Conservation (phyloP, 2,329 filamentous ascomycete species). For the Aspergillus ochraceoroseus region DNA sequence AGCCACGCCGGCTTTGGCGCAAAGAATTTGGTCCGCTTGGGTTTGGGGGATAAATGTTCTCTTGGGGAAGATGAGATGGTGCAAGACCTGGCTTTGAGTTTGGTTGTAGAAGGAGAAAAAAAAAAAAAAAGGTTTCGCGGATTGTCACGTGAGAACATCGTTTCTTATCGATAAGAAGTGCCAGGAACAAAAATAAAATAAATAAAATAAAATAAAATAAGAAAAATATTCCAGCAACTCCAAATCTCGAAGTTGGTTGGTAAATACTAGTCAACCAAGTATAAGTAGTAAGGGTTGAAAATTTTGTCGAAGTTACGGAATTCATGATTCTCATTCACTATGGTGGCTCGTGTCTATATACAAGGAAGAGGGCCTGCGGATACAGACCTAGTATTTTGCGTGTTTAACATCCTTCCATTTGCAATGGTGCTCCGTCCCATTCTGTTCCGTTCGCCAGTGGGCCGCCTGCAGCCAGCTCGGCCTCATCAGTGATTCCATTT, state of each 20-base stretch:
- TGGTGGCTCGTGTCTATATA: too few species aligned
- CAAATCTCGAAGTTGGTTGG: too few species aligned
- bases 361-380: too few species aligned
- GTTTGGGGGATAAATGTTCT: slow-evolving; percentile 21
- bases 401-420: slow-evolving; percentile 33
- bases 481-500: slow-evolving; percentile 27
- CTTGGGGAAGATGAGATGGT: slow-evolving; percentile 18
- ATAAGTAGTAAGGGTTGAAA: neutral
- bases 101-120: slow-evolving; percentile 30
- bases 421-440: slow-evolving; percentile 36
- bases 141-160: slow-evolving; percentile 24
- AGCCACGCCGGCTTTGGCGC: slow-evolving; percentile 14
- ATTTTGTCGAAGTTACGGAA: too few species aligned
- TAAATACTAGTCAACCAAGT: too few species aligned
- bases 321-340: too few species aligned
- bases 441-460: slow-evolving; percentile 32
- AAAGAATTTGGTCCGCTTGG: slow-evolving; percentile 13
- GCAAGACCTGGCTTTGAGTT: slow-evolving; percentile 14
- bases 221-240: too few species aligned
- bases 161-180: slow-evolving; percentile 30
- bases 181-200: too few species aligned
- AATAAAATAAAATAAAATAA: too few species aligned
- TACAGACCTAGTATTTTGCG: slow-evolving; percentile 4
- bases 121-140: slow-evolving; percentile 32
- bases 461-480: slow-evolving; percentile 25